Conservation (phyloP, 495 filamentous ascomycete genomes). For the Penicillium diatomitis region DNA sequence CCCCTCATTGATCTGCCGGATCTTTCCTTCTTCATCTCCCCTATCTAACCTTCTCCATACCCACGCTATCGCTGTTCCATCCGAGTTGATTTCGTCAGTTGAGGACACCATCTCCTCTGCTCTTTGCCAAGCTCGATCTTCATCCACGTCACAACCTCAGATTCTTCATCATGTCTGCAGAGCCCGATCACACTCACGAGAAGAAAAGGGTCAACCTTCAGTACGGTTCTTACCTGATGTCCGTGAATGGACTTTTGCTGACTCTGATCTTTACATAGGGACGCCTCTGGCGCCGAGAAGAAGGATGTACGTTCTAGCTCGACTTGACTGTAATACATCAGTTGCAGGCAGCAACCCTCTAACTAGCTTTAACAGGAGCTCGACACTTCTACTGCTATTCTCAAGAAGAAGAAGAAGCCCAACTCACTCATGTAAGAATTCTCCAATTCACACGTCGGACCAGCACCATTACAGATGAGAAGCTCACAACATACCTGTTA, state of each 20-base stretch:
- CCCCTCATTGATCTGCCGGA: conserved; percentile 11
- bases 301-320: conserved; percentile 56
- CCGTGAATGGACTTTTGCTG: conserved; percentile 17
- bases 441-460: background rate
- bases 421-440: conserved; percentile 83
- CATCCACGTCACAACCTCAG: conserved; percentile 18
- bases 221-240: conserved; percentile 42
- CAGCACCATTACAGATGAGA: background rate
- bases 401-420: conserved; percentile 99
- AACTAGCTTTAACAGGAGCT: conserved; percentile 51
- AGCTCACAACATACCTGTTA: conserved; percentile 37
- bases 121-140: conserved; percentile 13
- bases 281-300: conserved; percentile 79
- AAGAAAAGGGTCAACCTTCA: conserved; percentile 91
- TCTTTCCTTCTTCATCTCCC: conserved; percentile 10
- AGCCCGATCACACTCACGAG: conserved; percentile 59
- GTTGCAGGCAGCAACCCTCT: conserved; percentile 2
- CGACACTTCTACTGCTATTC: conserved; percentile 91
- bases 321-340: background rate
- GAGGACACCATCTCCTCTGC: conserved; percentile 11
- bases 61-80: background rate
- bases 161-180: conserved; percentile 29
- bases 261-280: conserved; percentile 44
- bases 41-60: conserved; percentile 6
- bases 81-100: conserved; percentile 6